Conservation (phyloP, 202 grass and related monocot genomes). For the Saccharum hybrid region DNA sequence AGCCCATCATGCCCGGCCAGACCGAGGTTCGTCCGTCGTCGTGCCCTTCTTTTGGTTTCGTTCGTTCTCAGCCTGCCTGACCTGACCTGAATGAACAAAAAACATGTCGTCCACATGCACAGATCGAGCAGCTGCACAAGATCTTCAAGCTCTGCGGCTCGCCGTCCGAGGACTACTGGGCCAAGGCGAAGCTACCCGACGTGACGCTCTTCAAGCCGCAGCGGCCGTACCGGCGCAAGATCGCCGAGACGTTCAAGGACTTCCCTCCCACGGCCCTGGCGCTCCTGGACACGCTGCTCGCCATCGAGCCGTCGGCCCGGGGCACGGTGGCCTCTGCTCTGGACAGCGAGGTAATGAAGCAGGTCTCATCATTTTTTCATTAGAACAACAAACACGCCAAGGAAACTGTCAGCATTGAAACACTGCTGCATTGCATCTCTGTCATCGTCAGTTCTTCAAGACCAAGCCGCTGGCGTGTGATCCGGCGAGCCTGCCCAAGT, state of each 20-base stretch:
- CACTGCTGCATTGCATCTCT: neutral
- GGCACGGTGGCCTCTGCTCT: constrained; percentile 60
- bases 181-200: constrained; percentile 79
- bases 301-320: constrained; percentile 72
- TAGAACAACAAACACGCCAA: neutral
- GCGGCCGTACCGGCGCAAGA: constrained; percentile 68
- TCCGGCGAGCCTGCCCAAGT: constrained; percentile 70
- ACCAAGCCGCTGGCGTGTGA: constrained; percentile 66
- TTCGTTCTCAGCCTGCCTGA: too few species aligned
- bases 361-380: neutral
- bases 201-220: constrained; percentile 89
- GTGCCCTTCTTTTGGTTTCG: too few species aligned
- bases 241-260: constrained; percentile 73
- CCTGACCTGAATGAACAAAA: too few species aligned
- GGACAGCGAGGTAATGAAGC: constrained; percentile 44
- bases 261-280: constrained; percentile 55
- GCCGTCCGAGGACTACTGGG: constrained; percentile 88
- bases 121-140: constrained; percentile 94
- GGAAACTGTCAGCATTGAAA: constrained; percentile 6
- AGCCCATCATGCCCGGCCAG: constrained; percentile 72
- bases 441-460: constrained; percentile 56
- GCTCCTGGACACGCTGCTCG: constrained; percentile 72
- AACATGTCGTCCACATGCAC: neutral
- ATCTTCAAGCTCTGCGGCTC: constrained; percentile 97
- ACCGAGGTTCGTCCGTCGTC: constrained; percentile 45